Evolutionary conservation across 345 rosid species (phyloP).

Genomic region (Lumnitzera littorea): DNA sequence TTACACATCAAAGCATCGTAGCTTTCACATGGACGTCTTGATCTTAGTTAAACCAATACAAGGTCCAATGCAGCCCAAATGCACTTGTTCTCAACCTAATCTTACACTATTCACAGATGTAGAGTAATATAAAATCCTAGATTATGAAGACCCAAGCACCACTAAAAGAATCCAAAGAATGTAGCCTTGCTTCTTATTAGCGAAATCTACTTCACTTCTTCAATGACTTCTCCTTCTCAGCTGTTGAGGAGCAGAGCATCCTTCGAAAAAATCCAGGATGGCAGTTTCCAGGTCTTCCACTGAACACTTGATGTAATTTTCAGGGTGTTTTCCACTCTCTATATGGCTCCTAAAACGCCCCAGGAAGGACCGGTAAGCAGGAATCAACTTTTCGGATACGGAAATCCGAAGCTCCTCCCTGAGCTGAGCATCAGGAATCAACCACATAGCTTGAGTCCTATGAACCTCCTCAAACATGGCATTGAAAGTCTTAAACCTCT

Average conservation of each 20-base stretch:
- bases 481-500: constrained; percentile 71
- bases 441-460: constrained; percentile 73
- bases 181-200: constrained; percentile 35
- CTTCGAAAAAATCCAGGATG: constrained; percentile 93
- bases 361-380: constrained; percentile 89
- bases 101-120: too few species aligned
- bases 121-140: too few species aligned
- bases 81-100: too few species aligned
- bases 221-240: constrained; percentile 71
- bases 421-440: constrained; percentile 73
- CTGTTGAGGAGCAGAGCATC: constrained; percentile 63
- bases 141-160: constrained; percentile 22
- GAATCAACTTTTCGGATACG: constrained; percentile 69
- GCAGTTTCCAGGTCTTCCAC: constrained; percentile 82
- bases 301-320: constrained; percentile 79
- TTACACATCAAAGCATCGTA: too few species aligned
- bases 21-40: too few species aligned
- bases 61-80: too few species aligned
- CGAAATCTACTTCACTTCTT: constrained; percentile 34
- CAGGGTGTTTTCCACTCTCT: constrained; percentile 93
- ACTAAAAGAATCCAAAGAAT: constrained; percentile 63
- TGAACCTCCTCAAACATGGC: constrained; percentile 88
- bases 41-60: too few species aligned
- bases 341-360: constrained; percentile 90
- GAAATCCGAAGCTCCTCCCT: constrained; percentile 91